Percentiles rank a stretch among this genome's conserved stretches.
phyloP scores from a whole-genome alignment of 805 yeast genomes.

The Wickerhamomyces tratensis region DNA sequence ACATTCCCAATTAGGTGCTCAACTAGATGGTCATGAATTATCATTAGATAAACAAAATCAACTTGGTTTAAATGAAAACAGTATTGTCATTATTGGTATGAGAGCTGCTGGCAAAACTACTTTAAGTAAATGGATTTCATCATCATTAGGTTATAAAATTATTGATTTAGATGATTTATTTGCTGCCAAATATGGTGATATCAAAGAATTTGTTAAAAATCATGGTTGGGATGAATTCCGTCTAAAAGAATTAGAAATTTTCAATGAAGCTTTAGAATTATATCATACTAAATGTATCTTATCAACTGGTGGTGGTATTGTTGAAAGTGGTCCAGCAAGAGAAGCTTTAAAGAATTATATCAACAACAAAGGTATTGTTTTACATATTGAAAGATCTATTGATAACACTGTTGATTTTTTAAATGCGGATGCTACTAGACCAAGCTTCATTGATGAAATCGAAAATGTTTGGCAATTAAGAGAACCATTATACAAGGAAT shows the following conservation, averaged over 20 bases:
- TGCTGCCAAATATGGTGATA: conserved; percentile 41
- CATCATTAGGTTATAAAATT: conserved; percentile 52
- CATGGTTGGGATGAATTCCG: conserved; percentile 90
- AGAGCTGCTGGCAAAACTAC: conserved; percentile 96
- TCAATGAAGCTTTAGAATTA: conserved; percentile 35
- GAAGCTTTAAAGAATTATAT: conserved; percentile 45
- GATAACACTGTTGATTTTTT: conserved; percentile 71
- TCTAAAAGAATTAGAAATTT: conserved; percentile 46
- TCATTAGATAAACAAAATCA: conserved; percentile 9
- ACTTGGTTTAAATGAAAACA: conserved; percentile 33
- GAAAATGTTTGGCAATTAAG: conserved; percentile 78
- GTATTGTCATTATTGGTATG: conserved; percentile 88
- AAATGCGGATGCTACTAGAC: conserved; percentile 72
- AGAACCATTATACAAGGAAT: conserved; percentile 67
- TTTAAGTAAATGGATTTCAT: conserved; percentile 70
- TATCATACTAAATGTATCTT: conserved; percentile 45
- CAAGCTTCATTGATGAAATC: conserved; percentile 77
- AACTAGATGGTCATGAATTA: conserved; percentile 65
- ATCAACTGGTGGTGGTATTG: conserved; percentile 96
- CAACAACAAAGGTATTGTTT: conserved; percentile 61
- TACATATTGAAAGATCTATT: conserved; percentile 85
- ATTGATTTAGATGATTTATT: conserved; percentile 72
- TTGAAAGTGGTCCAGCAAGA: conserved; percentile 68
- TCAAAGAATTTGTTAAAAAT: conserved; percentile 50
- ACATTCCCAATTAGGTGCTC: conserved; percentile 54